Evolutionary conservation across 2,329 filamentous ascomycete species (phyloP).

Genomic region (Monosporascus sp.): DNA sequence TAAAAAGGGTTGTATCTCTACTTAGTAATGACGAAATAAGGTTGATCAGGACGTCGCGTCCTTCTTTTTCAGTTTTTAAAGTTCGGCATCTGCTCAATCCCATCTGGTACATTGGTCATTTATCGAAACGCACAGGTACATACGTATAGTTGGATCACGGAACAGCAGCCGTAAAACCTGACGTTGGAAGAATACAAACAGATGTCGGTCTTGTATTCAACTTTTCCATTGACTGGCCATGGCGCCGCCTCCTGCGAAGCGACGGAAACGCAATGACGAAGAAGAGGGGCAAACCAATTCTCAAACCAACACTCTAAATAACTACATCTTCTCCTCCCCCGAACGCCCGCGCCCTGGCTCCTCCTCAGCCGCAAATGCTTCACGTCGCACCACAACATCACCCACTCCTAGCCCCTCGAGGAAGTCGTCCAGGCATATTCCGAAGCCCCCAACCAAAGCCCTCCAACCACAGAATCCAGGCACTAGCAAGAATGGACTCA

Average conservation of each 20-base stretch:
- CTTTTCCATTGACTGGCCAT: neutral
- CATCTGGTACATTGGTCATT: too few species aligned
- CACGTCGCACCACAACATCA: conserved; percentile 1
- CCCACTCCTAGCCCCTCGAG: conserved; percentile 19
- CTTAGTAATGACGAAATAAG: too few species aligned
- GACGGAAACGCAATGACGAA: neutral
- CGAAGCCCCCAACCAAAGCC: conserved; percentile 17
- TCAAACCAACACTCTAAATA: conserved; percentile 42
- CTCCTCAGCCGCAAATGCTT: conserved; percentile 8
- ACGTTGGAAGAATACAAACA: neutral
- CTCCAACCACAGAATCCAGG: conserved; percentile 20
- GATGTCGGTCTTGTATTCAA: neutral
- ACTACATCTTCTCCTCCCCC: conserved; percentile 51
- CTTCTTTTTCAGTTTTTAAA: too few species aligned
- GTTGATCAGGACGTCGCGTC: too few species aligned
- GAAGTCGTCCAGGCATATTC: conserved; percentile 17
- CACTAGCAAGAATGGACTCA: conserved; percentile 19
- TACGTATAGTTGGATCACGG: too few species aligned
- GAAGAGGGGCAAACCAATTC: conserved; percentile 6
- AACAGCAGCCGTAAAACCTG: too few species aligned
- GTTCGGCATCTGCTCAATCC: too few species aligned
- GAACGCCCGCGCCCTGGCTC: conserved; percentile 28
- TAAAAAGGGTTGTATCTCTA: too few species aligned
- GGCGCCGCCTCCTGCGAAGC: neutral
- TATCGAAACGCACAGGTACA: too few species aligned